These are phyloP conservation scores for Verbascum thapsus DNA, from an alignment of 257 asterid genomes.

Conservation along the genomic window DNA sequence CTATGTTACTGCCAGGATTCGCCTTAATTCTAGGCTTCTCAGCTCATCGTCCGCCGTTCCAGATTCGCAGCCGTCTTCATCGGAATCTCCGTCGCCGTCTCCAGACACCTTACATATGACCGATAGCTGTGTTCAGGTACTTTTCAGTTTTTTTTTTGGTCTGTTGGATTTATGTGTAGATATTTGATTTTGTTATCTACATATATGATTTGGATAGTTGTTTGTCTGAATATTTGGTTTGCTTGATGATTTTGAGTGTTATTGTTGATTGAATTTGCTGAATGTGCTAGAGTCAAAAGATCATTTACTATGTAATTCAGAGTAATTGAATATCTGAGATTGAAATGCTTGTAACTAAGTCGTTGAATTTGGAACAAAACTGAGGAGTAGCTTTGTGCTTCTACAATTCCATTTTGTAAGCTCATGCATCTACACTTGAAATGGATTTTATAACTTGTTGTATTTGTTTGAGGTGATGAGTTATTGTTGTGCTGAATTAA, in stretches of 20 bases:
- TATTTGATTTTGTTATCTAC: neutral
- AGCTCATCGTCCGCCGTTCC: slow-evolving; percentile 56
- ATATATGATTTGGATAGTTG: too few relatives aligned
- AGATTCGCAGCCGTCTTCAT: slow-evolving; percentile 39
- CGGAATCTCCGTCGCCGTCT: slow-evolving; percentile 51
- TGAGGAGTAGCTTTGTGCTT: too few relatives aligned
- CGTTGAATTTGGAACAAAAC: too few relatives aligned
- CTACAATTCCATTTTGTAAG: too few relatives aligned
- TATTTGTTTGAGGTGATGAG: neutral
- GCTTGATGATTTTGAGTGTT: neutral
- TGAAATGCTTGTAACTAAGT: too few relatives aligned
- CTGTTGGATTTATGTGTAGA: neutral
- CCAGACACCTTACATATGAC: slow-evolving; percentile 54
- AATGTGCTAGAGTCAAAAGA: neutral
- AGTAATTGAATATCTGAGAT: too few relatives aligned
- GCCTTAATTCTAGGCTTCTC: slow-evolving; percentile 60
- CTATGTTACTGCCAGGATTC: slow-evolving; percentile 40
- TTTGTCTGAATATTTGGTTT: neutral
- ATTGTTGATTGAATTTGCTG: neutral
- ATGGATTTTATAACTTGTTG: too few relatives aligned
- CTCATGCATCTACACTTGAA: too few relatives aligned
- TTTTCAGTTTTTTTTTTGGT: neutral
- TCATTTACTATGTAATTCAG: neutral
- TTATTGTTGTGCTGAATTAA: neutral
- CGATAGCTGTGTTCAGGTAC: slow-evolving; percentile 78